Evolutionary conservation across 345 rosid genomes (phyloP), one percentile per base, ranked within the genome.

Genomic region (Moringa oleifera): DNA sequence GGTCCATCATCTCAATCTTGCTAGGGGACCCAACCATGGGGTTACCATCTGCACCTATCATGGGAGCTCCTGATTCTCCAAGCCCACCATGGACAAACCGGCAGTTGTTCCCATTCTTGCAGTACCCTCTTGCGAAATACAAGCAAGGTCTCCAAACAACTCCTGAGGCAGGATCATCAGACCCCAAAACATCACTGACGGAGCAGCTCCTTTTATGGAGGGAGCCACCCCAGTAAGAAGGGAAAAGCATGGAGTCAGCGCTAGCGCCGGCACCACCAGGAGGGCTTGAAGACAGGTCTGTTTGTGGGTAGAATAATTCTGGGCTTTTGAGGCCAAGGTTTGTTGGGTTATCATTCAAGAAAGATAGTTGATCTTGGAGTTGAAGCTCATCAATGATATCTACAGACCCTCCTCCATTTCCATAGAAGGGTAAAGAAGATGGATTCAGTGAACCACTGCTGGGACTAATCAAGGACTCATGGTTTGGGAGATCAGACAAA

Each of bases 101-200:
- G 69, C 98, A 91, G 73, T 68, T 85, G 57, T 73, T 76, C 23
- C 98, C 98, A 54, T 91, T 91, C 69, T 91, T 91, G 62, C 98
- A 91, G 76, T 73, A 87, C 62, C 98, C 98, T 80, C 98, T 85
- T 2, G 98, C 92, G 60, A 69, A 91, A 67, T 89, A 91, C 71
- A 86, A 79, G 62, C 98, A 91, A 11, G 92, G 96, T 37, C 88
- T 85, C 90, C 92, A 91, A 9, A 95, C 98, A 56, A 85, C 65
- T 46, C 94, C 98, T 1, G 85, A 76, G 49, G 22, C 60, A 12
- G 82, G 75, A 28, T 91, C 96, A 57, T 79, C 96, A 25, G 76
- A 75, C 28, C 90, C 95, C 73, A 83, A 73, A 67, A 77, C 82
- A 64, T 87, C 96, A 49, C 73, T 83, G 7, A 84, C 91, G 25